Evolutionary conservation across 106 monocot species (phyloP).

Genomic region (Gastrodia elata): DNA sequence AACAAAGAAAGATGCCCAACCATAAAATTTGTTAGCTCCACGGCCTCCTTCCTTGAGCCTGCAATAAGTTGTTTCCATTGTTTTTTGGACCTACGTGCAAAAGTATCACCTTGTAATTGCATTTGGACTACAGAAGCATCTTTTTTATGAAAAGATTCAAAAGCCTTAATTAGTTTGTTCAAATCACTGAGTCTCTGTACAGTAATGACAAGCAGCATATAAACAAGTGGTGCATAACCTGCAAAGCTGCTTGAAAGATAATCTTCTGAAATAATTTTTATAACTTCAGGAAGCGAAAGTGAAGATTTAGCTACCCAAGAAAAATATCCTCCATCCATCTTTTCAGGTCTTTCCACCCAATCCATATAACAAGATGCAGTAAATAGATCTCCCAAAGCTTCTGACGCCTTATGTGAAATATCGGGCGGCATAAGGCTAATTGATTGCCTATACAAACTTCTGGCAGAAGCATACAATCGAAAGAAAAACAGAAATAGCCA

Average conservation of each 20-base stretch:
- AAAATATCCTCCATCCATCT: slow-evolving; percentile 54
- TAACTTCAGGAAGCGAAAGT: slow-evolving; percentile 40
- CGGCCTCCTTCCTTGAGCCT: slow-evolving; percentile 37
- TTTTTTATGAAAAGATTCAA: slow-evolving; percentile 41
- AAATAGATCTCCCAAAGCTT: slow-evolving; percentile 45
- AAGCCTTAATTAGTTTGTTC: slow-evolving; percentile 49
- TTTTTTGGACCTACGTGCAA: slow-evolving; percentile 12
- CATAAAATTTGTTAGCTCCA: slow-evolving; percentile 46
- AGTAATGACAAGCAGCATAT: slow-evolving; percentile 45
- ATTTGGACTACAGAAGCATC: slow-evolving; percentile 4
- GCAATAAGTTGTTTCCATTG: slow-evolving; percentile 21
- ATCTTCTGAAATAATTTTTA: slow-evolving; percentile 22
- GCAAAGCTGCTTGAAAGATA: slow-evolving; percentile 18
- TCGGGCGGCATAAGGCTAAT: slow-evolving; percentile 67
- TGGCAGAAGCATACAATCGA: slow-evolving; percentile 65
- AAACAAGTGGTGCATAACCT: slow-evolving; percentile 36
- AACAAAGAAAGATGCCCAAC: slow-evolving; percentile 17
- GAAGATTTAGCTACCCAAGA: slow-evolving; percentile 55
- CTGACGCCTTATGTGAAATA: slow-evolving; percentile 47
- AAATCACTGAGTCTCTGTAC: slow-evolving; percentile 67
- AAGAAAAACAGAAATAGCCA: slow-evolving; percentile 68
- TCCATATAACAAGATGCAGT: slow-evolving; percentile 31
- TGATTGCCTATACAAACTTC: slow-evolving; percentile 56
- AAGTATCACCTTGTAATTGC: slow-evolving; percentile 7
- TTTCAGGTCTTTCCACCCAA: slow-evolving; percentile 37